Base-by-base conservation (phyloP, 208 protist genomes). In the Crithidia fasciculata region DNA sequence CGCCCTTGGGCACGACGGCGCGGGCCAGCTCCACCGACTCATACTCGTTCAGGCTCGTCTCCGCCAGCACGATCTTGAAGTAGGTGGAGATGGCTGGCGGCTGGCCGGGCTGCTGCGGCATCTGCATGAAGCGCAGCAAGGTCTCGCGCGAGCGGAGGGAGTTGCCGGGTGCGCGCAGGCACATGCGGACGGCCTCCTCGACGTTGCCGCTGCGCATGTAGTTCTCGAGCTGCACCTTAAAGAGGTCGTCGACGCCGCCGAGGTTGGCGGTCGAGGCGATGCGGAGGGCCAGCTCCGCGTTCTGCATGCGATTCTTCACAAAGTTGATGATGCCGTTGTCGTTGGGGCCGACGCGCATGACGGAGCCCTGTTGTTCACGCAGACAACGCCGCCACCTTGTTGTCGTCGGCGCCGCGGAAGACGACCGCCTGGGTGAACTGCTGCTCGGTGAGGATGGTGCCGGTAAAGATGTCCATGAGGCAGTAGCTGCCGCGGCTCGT, bases 1-100 rank as follows among this genome's bases (percentile, higher is more conserved):
- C 88, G 72, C 94, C 87, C 81, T 97, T 93, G 69, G 89, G 86
- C 41, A 99, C 76, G 47, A 99, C 96, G 41, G 96, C 97, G 60
- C 96, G 92, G 28, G 95, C 95, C 16, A 99, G 93, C 81, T 99
- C 99, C 13, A 99, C 76, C 9, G 98, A 99, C 91, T 99, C 99
- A 56, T 92, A 73, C 59, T 89, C 83, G 84, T 99, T 99, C 28
- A 99, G 87, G 57, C 89, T 98, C 67, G 87, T 87, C 62, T 98
- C 93, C 45, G 99, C 99, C 13, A 99, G 89, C 49, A 99, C 88
- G 9, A 97, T 80, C 86, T 97, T 96, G 86, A 99, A 99, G 88
- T 99, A 99, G 67, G 97, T 95, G 7, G 99, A 94, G 36, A 99
- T 95, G 7, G 98, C 96, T 9, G 98, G 89, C 40, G 90, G 87